These are phyloP conservation scores for Xerocomellus amylosporus DNA, from an alignment of 768 basidiomycete genomes.

Conservation along the genomic window DNA sequence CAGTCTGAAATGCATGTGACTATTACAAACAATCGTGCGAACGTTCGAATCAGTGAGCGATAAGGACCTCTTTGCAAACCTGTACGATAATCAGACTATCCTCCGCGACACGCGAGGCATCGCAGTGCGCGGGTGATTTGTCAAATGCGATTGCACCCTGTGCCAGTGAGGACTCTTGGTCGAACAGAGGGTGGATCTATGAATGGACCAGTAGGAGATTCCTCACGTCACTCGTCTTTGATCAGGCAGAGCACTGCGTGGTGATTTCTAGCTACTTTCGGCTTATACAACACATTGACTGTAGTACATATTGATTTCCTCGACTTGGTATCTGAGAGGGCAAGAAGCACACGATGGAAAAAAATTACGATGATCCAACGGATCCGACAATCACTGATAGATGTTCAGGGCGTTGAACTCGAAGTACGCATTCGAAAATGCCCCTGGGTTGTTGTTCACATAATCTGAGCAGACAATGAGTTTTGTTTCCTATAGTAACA, in stretches of 20 bases:
- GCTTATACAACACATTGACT: too few relatives aligned
- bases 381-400: constrained; percentile 10
- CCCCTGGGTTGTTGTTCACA: constrained; percentile 34
- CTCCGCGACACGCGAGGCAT: too few relatives aligned
- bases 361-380: neutral
- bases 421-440: constrained; percentile 21
- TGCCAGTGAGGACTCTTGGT: too few relatives aligned
- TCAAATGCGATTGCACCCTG: too few relatives aligned
- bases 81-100: neutral
- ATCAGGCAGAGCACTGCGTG: too few relatives aligned
- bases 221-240: too few relatives aligned
- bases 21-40: neutral
- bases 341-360: neutral
- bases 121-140: too few relatives aligned
- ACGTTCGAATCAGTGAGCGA: neutral
- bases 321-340: neutral
- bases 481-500: neutral
- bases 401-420: constrained; percentile 24
- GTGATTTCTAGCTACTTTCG: too few relatives aligned
- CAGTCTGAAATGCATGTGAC: neutral
- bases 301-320: neutral
- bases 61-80: neutral
- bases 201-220: too few relatives aligned
- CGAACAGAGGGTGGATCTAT: too few relatives aligned
- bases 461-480: constrained; percentile 47